Evolutionary conservation across 129 eudicot species (phyloP).

Genomic region (Tanacetum coccineum): DNA sequence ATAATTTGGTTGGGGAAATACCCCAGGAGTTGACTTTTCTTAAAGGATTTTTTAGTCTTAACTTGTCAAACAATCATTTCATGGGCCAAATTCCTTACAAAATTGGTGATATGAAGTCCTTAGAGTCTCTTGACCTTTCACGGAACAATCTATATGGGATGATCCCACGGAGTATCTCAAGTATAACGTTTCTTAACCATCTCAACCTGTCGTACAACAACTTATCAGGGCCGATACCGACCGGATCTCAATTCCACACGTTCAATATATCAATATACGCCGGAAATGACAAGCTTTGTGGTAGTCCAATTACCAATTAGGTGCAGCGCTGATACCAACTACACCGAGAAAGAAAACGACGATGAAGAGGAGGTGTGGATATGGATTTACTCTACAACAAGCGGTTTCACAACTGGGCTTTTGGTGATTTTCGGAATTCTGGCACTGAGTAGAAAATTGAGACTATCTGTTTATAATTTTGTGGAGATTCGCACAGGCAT

Average conservation of each 20-base stretch:
- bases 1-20: slow-evolving; percentile 28
- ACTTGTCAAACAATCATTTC: slow-evolving; percentile 33
- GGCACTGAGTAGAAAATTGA: slow-evolving; percentile 3
- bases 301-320: slow-evolving; percentile 31
- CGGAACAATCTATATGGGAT: slow-evolving; percentile 31
- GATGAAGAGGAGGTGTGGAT: slow-evolving; percentile 5
- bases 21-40: slow-evolving; percentile 21
- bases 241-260: slow-evolving; percentile 33
- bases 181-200: slow-evolving; percentile 16
- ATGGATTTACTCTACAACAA: slow-evolving; percentile 10
- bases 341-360: too few species aligned
- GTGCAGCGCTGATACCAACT: slow-evolving; percentile 8
- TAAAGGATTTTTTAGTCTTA: slow-evolving; percentile 22
- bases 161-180: slow-evolving; percentile 35
- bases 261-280: slow-evolving; percentile 31
- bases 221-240: slow-evolving; percentile 40
- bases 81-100: slow-evolving; percentile 34
- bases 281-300: slow-evolving; percentile 38
- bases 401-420: slow-evolving; percentile 24
- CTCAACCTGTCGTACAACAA: slow-evolving; percentile 38
- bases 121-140: slow-evolving; percentile 40
- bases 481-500: slow-evolving; percentile 9
- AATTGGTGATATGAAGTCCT: slow-evolving; percentile 27
- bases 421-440: slow-evolving; percentile 22
- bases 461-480: slow-evolving; percentile 7